Percentiles rank a stretch among this genome's conserved stretches.
Conservation (phyloP, 106 monocot genomes). For the Gastrodia elata region DNA sequence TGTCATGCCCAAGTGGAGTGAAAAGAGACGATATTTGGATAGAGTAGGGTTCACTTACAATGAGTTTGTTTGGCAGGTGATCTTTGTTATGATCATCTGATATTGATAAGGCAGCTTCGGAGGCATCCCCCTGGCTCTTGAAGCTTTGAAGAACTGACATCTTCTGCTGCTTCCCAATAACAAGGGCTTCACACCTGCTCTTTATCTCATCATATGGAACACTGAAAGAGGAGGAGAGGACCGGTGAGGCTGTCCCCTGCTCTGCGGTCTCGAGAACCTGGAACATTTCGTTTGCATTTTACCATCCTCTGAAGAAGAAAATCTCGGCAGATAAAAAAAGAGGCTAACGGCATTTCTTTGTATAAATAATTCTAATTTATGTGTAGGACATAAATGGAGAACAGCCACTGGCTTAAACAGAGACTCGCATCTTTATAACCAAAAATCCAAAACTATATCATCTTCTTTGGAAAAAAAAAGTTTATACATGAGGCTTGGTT, state of each 20-base stretch:
- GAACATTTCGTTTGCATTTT: conserved; percentile 1
- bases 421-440: too few species aligned
- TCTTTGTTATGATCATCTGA: conserved; percentile 8
- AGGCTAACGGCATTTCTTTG: not conserved
- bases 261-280: conserved; percentile 81
- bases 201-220: conserved; percentile 94
- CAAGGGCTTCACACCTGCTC: conserved; percentile 85
- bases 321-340: not conserved
- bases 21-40: too few species aligned
- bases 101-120: not conserved
- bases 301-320: not conserved
- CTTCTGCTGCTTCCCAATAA: conserved; percentile 85
- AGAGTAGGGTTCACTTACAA: conserved; percentile 29
- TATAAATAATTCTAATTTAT: not conserved
- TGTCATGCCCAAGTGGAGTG: too few species aligned
- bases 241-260: conserved; percentile 42
- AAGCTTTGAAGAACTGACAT: conserved; percentile 87
- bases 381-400: too few species aligned
- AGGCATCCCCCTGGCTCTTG: conserved; percentile 33
- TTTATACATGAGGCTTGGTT: too few species aligned
- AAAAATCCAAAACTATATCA: too few species aligned
- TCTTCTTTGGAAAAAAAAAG: too few species aligned
- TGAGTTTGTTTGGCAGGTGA: conserved; percentile 8
- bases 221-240: conserved; percentile 25
- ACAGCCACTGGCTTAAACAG: too few species aligned